Evolutionary conservation across 495 filamentous ascomycete genomes (phyloP), one percentile per base, ranked within the genome.

Genomic region (Aspergillus hancockii): DNA sequence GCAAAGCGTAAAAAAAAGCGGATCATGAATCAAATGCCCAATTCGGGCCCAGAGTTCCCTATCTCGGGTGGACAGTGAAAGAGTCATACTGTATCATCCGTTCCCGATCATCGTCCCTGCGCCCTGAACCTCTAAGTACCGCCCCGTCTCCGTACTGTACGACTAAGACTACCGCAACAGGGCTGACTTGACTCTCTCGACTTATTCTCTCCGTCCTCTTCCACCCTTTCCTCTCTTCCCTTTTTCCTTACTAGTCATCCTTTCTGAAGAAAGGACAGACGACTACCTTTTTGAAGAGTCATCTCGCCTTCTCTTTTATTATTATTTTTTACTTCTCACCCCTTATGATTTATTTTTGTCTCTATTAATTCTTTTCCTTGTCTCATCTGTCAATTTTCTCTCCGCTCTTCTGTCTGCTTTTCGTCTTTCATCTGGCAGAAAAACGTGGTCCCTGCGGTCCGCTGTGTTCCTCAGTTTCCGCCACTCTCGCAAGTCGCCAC

Each of bases 401-500:
- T 28, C 30, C 52, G 23, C 14, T 22, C 54, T 46, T 62, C 47
- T 47, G 16, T 31, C 31, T 38, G 54, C 54, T 52, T 53, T 59
- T 54, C 51, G 43, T 38, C 31, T 25, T 46, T 54, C 51, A 49
- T 58, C 47, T 54, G 49, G 31, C 32, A 43, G 55, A 61, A 56
- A 60, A 49, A 45, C 46, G 54, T 66, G 61, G 64, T 63, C 60
- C 64, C 64, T 63, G 64, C 64, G 46, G 38, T 59, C 59, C 63
- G 59, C 57, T 62, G 56, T 54, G 23, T 54, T 59, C 46, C 30
- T 55, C 50, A 8, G 58, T 10, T 64, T 31, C 59, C 61, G 65
- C 65, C 65, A 67, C 61, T 59, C 60, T 63, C 41, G n/a, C n/a
- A n/a, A n/a, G n/a, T n/a, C n/a, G 62, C 61, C 65, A 65, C 63